Conservation (phyloP, 805 yeast genomes). For the Pichia insulana region DNA sequence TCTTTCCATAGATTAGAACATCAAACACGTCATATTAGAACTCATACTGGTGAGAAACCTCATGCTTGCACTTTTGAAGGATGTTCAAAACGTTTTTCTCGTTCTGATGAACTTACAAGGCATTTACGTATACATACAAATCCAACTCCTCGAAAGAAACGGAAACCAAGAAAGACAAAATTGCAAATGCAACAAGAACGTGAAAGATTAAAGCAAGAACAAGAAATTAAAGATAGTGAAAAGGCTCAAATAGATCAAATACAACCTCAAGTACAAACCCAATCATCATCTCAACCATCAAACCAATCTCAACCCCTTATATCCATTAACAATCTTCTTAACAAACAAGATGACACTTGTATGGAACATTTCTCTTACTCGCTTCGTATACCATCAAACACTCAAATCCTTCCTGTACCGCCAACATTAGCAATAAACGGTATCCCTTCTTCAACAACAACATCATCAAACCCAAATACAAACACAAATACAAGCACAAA, state of each 20-base stretch:
- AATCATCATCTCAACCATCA: too few relatives aligned
- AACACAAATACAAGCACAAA: too few relatives aligned
- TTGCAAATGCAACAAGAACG: constrained; percentile 12
- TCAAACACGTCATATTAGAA: constrained; percentile 69
- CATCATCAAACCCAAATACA: not conserved
- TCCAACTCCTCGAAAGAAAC: constrained; percentile 55
- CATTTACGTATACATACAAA: constrained; percentile 67
- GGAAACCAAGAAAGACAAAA: constrained; percentile 20
- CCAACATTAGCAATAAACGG: not conserved
- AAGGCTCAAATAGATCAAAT: not conserved
- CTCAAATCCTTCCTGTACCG: constrained; percentile 5
- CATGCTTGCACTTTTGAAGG: constrained; percentile 69
- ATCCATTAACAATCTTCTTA: not conserved
- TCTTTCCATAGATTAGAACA: constrained; percentile 72
- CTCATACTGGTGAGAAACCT: constrained; percentile 79
- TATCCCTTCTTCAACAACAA: not conserved
- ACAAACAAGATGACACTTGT: not conserved
- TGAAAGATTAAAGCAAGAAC: constrained; percentile 2
- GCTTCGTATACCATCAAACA: not conserved
- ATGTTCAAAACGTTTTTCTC: constrained; percentile 56
- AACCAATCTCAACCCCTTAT: not conserved
- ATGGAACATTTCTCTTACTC: too few relatives aligned
- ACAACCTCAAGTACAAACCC: not conserved
- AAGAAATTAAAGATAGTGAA: not conserved
- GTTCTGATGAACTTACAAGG: constrained; percentile 69